Evolutionary conservation across 2,329 filamentous ascomycete genomes (phyloP), one percentile per base, ranked within the genome.

Genomic region (Waltergamsia citrina): DNA sequence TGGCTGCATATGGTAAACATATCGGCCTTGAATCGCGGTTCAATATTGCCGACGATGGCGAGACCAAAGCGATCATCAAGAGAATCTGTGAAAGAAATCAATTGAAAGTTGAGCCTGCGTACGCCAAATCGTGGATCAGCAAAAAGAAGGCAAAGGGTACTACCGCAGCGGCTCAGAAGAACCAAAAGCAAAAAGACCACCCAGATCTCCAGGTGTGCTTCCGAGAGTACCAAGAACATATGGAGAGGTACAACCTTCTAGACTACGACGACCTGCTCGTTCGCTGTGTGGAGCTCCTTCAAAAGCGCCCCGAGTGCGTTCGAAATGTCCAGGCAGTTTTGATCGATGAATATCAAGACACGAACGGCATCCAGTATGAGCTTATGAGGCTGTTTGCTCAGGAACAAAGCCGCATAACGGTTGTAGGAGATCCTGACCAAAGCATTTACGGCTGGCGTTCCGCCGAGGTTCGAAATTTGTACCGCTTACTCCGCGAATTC

Each of bases 261-360:
- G 90, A 98, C 56, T 98, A 94, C 47, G 92, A 98, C 47, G 92
- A 98, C 52, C 69, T 98, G 16, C 70, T 98, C 5, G 67, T 94
- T 11, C 76, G 78, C 45, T 94, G 88, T 43, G 81, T 84, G 7
- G 78, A 93, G 38, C 69, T 98, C 9, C 69, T 98, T 15, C 71
- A 69, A 38, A 63, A 68, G 15, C 73, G 84, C 43, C 85, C 88
- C 1, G 66, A 74, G 11, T 95, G 88, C 48, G 88, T 95, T 4
- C 80, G 80, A 11, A 95, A 94, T 45, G 78, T 98, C 14, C 79
- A 95, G 54, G 77, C 85, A 0, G 87, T 96, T 6, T 68, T 98
- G 29, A 93, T 98, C 41, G 90, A 98, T 52, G 90, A 98, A 52
- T 98, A 95, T 42, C 90, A 98, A 57, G 90, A 98, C 58, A 96